These are phyloP conservation scores for Picea abies DNA, from an alignment of 83 land plant species.

Conservation along the genomic window DNA sequence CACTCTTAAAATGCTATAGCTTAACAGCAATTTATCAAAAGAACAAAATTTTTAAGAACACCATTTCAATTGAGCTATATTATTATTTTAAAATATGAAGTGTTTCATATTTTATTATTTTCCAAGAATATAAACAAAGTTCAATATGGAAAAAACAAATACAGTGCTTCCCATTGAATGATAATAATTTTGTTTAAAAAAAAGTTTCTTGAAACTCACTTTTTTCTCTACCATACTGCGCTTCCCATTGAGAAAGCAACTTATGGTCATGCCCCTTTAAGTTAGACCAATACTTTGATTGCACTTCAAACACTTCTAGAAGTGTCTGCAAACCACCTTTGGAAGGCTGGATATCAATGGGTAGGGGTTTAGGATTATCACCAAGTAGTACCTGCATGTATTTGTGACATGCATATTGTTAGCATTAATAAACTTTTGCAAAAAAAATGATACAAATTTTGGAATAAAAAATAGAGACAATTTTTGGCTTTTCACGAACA, in stretches of 20 bases:
- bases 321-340: conserved; percentile 50
- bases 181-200: too few species aligned
- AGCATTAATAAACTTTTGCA: not conserved
- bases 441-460: too few species aligned
- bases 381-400: conserved; percentile 65
- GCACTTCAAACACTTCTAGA: conserved; percentile 56
- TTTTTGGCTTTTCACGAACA: not conserved
- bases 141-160: too few species aligned
- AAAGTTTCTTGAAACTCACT: not conserved
- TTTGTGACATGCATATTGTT: not conserved
- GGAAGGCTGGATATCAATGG: conserved; percentile 33
- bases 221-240: not conserved
- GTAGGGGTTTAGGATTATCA: conserved; percentile 33
- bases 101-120: too few species aligned
- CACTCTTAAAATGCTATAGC: too few species aligned
- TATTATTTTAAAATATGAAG: too few species aligned
- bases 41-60: too few species aligned
- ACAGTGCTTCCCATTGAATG: too few species aligned
- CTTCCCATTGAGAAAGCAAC: conserved; percentile 37
- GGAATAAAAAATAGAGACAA: not conserved
- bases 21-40: too few species aligned
- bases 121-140: too few species aligned
- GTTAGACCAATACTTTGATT: conserved; percentile 56
- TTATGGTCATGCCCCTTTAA: conserved; percentile 22
- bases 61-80: too few species aligned